Conservation (phyloP, 768 basidiomycete genomes). For the Boletus eberwhitei region DNA sequence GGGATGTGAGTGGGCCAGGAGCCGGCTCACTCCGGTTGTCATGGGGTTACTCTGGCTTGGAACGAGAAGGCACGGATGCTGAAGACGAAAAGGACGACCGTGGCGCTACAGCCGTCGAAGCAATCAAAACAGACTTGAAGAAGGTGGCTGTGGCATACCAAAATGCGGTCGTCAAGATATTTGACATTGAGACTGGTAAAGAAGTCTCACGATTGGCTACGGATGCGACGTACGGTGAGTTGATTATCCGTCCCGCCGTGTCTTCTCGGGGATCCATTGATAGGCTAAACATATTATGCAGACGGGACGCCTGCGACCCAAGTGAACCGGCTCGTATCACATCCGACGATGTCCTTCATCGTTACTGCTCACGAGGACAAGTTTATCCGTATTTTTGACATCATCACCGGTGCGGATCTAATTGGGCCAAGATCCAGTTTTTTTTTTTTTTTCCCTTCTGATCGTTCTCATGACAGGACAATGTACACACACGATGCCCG, state of each 20-base stretch:
- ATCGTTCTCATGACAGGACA: conserved; percentile 47
- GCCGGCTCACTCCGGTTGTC: conserved; percentile 62
- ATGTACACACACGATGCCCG: conserved; percentile 87
- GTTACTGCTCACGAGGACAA: conserved; percentile 94
- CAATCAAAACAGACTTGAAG: conserved; percentile 77
- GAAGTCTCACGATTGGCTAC: conserved; percentile 61
- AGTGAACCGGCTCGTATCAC: conserved; percentile 82
- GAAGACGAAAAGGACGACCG: conserved; percentile 44
- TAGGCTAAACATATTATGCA: conserved; percentile 24
- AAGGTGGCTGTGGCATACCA: conserved; percentile 89
- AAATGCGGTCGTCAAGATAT: conserved; percentile 86
- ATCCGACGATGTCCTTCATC: conserved; percentile 85
- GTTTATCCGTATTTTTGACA: conserved; percentile 86
- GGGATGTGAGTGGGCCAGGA: conserved; percentile 77
- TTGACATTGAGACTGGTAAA: conserved; percentile 86
- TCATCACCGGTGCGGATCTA: conserved; percentile 64
- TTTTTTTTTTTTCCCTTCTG: background rate
- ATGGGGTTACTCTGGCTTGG: conserved; percentile 78
- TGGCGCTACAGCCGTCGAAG: conserved; percentile 81
- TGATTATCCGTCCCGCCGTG: background rate
- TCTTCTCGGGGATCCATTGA: background rate
- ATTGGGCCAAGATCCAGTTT: background rate
- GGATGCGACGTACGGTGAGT: conserved; percentile 56
- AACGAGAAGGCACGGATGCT: conserved; percentile 36
- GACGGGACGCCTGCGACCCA: conserved; percentile 77